Evolutionary conservation across 164 flowering plant species (phyloP), one percentile per base, ranked within the genome.

Genomic region (Annona squamosa): DNA sequence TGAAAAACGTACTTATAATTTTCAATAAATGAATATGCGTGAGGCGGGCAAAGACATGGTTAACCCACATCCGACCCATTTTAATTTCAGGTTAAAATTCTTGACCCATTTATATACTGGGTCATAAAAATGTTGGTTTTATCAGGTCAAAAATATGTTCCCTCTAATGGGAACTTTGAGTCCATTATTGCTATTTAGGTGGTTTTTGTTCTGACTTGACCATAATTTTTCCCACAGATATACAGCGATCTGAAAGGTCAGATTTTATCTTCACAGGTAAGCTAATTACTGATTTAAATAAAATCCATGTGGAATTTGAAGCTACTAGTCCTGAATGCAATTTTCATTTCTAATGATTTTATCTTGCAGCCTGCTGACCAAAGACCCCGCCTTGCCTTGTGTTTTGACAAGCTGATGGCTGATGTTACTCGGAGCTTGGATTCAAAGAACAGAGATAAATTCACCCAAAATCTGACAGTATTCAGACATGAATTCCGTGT

Each of bases 341-440:
- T 26, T 26, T 5, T 6, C 59, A 52, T 52, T 52, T 26, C 37
- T 26, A 26, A 1, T 26, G 37, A 26, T 66, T 18, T 42, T 17
- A 5, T 65, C 46, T 79, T 84, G 88, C 94, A 94, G 98, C 88
- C 99, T 42, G 83, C 73, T 45, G 97, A 95, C 75, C 93, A 95
- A 56, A 95, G 87, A 67, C 96, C 86, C 75, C 88, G 98, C 42
- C 90, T 93, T 48, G 80, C 89, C 48, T 67, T 78, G 47, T 95
- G 98, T 78, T 95, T 95, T 61, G 98, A 92, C 80, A 92, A 92
- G 81, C 82, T 95, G 70, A 95, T 95, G 98, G 85, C 86, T 52
- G 99, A 91, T 83, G 87, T 93, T 71, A 82, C 81, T 46, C 80
- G 92, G 78, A 88, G 90, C 81, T 78, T 95, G 82, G 98, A 95